Conservation (phyloP, 192 early-diverging fungal species). For the Backusella tuberculispora region DNA sequence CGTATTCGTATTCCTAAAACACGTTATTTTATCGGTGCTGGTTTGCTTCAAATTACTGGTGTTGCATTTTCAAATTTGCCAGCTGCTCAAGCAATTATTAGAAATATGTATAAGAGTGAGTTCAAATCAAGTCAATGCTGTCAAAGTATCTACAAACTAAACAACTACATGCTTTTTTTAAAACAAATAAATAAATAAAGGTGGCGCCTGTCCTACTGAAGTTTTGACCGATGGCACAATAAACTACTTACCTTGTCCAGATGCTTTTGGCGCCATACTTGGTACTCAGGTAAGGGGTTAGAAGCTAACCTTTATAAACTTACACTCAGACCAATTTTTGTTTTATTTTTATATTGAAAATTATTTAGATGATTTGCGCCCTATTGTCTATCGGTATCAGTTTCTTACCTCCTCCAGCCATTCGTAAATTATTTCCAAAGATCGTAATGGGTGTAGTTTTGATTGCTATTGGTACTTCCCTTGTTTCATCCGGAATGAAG, state of each 20-base stretch:
- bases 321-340: not conserved
- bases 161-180: not conserved
- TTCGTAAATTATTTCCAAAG: conserved; percentile 58
- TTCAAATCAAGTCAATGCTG: not conserved
- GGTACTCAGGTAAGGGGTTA: conserved; percentile 39
- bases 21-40: conserved; percentile 23
- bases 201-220: conserved; percentile 33
- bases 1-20: conserved; percentile 47
- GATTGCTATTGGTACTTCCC: conserved; percentile 50
- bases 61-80: conserved; percentile 58
- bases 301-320: not conserved
- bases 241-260: conserved; percentile 47
- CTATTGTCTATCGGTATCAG: conserved; percentile 50
- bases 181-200: not conserved
- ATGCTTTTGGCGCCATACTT: conserved; percentile 56
- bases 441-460: conserved; percentile 60
- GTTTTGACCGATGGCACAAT: conserved; percentile 36
- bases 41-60: conserved; percentile 55
- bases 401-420: conserved; percentile 49
- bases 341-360: not conserved
- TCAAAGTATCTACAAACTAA: no score
- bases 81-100: conserved; percentile 51
- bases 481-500: conserved; percentile 51
- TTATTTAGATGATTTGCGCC: conserved; percentile 48
- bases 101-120: conserved; percentile 32